Evolutionary conservation across 352 stramenopile species (phyloP).

Genomic region (Globisporangium paroecandrum): DNA sequence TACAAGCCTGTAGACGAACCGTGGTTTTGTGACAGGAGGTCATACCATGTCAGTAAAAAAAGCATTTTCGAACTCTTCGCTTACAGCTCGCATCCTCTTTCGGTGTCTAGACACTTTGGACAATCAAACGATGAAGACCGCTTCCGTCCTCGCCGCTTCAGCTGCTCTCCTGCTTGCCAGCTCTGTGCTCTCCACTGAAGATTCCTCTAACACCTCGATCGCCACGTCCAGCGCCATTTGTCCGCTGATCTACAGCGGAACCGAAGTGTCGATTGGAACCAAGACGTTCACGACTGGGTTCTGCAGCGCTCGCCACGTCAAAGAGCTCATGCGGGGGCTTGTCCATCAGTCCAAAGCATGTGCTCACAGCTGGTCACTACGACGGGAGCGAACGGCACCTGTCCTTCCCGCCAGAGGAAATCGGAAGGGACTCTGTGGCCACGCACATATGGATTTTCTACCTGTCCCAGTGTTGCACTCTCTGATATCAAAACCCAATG

Average conservation of each 20-base stretch:
- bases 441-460: not conserved
- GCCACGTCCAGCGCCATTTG: not conserved
- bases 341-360: not conserved
- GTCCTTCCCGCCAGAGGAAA: not conserved
- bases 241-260: not conserved
- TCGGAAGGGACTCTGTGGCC: not conserved
- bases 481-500: not conserved
- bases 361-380: not conserved
- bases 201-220: not conserved
- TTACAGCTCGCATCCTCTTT: not conserved
- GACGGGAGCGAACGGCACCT: not conserved
- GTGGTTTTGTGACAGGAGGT: no score
- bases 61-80: not conserved
- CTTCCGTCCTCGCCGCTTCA: not conserved
- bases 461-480: not conserved
- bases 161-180: not conserved
- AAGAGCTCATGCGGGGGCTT: not conserved
- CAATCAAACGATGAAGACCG: not conserved
- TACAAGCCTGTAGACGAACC: no score
- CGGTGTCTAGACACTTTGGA: no score
- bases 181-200: not conserved
- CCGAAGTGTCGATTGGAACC: not conserved
- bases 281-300: not conserved
- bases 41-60: no score
- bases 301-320: not conserved